Evolutionary conservation across 2,329 filamentous ascomycete species (phyloP), one percentile per base, ranked within the genome.

Genomic region (Penicillium decumbens): DNA sequence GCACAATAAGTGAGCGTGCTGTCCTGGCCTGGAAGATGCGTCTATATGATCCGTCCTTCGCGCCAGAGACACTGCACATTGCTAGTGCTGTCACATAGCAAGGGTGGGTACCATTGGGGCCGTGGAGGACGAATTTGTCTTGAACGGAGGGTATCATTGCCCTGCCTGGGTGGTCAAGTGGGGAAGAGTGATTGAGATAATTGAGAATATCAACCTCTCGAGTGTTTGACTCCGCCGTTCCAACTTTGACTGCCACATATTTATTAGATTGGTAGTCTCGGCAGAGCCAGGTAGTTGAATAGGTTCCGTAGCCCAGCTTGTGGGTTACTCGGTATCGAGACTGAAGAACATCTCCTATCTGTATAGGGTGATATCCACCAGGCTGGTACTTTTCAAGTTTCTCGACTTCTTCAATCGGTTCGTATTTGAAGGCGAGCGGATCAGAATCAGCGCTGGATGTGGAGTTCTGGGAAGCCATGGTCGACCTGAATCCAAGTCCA

Each of bases 1-100:
- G 61, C 1, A 60, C 60, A n/a, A 54, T 54, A 4, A 66, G 38
- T n/a, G 56, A 41, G 28, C 61, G 59, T 15, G 63, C 61, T 2
- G 59, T 56, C 4, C 58, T 50, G 29, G 58, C 48, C 37, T 59
- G 47, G 45, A 67, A 64, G n/a, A 64, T 18, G 2, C 59, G 44
- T 5, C 49, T 58, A n/a, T 28, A 62, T 10, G 60, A 62, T 15
- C 43, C 57, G 9, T 64, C 49, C 30, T 60, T 62, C 2, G 47
- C 28, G 5, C 18, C 30, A 2, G 58, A 55, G 15, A 65, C 32
- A 44, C 59, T 64, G 10, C 32, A 40, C 28, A 51, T 60, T 15
- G 58, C 60, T 13, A 56, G 54, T 1, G 13, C 9, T 9, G 58
- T 63, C 1, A 60, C 54, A 15, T 58, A 55, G 44, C 62, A 65